Evolutionary conservation across 73 alveolate species (phyloP).

Genomic region (Breviolum minutum): DNA sequence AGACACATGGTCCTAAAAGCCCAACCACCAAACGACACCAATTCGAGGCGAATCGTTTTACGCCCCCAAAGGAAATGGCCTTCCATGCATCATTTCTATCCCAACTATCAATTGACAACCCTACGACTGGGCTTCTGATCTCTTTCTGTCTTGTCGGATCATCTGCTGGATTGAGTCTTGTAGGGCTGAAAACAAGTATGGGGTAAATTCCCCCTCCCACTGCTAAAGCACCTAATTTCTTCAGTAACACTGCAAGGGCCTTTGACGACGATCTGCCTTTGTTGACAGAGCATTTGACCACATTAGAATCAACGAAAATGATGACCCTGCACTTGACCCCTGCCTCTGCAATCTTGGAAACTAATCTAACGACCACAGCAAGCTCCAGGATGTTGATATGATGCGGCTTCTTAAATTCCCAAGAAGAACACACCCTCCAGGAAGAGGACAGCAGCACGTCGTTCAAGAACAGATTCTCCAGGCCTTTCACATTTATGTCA

Average conservation of each 20-base stretch:
- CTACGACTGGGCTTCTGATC: background rate
- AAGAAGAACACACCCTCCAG: too few relatives aligned
- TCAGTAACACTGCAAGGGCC: background rate
- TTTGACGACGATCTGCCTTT: background rate
- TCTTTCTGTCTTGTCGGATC: background rate
- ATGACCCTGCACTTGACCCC: background rate
- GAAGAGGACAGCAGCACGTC: background rate
- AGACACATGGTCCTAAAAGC: background rate
- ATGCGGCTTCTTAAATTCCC: background rate
- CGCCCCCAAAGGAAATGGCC: background rate
- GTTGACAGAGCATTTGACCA: conserved; percentile 20
- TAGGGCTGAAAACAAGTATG: background rate
- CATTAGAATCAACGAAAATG: background rate
- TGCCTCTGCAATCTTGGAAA: background rate
- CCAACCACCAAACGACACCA: too few relatives aligned
- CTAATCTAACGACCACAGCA: background rate
- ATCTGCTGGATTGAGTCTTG: background rate
- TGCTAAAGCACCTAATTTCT: background rate
- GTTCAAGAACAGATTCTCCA: background rate
- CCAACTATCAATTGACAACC: background rate
- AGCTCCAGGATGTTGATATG: background rate
- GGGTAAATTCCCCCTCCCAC: background rate
- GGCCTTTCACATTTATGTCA: background rate
- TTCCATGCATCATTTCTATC: background rate
- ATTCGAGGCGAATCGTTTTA: background rate